Evolutionary conservation across 768 basidiomycete species (phyloP).

Genomic region (Boletellus ananas): DNA sequence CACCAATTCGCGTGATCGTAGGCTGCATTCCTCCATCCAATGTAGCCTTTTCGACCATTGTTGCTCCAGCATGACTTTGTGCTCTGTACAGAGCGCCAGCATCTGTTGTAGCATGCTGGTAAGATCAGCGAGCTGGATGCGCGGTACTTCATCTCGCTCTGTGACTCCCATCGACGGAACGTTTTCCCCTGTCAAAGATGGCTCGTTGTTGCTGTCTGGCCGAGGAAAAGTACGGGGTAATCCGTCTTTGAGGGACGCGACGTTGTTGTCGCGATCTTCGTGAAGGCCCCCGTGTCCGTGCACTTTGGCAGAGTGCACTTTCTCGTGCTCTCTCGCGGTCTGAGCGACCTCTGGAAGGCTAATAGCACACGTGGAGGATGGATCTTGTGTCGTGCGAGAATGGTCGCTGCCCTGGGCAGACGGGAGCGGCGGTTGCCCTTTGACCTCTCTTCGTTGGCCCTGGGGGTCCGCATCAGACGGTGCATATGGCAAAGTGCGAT

Average conservation of each 20-base stretch:
- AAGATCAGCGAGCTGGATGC: conserved; percentile 63
- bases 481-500: no score
- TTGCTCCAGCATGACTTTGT: conserved; percentile 56
- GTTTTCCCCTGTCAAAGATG: conserved; percentile 54
- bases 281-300: conserved; percentile 49
- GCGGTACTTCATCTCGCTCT: conserved; percentile 59
- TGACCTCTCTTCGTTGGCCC: no score
- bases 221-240: conserved; percentile 53
- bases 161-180: conserved; percentile 60
- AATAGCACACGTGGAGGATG: no score
- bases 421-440: no score
- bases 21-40: conserved; percentile 57
- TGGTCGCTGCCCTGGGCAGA: no score
- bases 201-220: conserved; percentile 58
- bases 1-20: conserved; percentile 50
- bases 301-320: conserved; percentile 37
- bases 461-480: no score
- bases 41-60: conserved; percentile 60
- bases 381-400: no score
- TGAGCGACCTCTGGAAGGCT: no score
- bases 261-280: conserved; percentile 54
- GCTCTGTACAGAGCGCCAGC: conserved; percentile 51
- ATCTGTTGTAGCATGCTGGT: conserved; percentile 71
- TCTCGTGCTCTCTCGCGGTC: no score
- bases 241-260: conserved; percentile 60